Base-by-base conservation (phyloP, 2,329 filamentous ascomycete species). In the Tothia fuscella region DNA sequence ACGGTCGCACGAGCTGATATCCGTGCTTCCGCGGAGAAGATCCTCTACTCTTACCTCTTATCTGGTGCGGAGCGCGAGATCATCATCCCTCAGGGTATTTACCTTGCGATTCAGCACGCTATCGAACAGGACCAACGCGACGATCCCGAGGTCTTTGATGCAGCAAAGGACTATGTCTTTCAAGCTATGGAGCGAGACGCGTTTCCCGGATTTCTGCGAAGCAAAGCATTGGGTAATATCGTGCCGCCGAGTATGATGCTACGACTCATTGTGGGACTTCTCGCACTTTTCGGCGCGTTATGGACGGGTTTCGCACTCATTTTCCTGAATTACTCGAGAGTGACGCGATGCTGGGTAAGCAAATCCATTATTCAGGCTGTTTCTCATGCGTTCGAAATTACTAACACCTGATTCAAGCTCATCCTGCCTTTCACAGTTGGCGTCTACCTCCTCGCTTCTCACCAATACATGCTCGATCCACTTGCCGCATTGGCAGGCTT, bases 121-220 rank as follows among this genome's bases (percentile, higher is more conserved):
- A 93, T 98, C 48, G 91, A 98, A 63, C 82, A 89, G 51, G 80
- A 86, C 49, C 85, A 86, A 34, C 79, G 91, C 52, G 91, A 96
- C 54, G 91, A 98, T 57, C 91, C 91, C 0, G 91, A 98, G 60
- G 82, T 98, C 10, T 98, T 98, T 54, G 91, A 96, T 58, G 79
- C 85, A 16, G 91, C 91, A 42, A 98, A 98, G 68, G 91, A 98
- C 65, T 98, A 96, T 59, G 91, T 96, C 48, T 98, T 96, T 62
- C 93, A 98, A 64, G 93, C 93, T 25, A 98, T 98, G 91, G 93
- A 98, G 65, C 78, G 93, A 43, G 91, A 98, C 65, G 91, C 93
- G n/a, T 98, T 94, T 58, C 91, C 93, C 1, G 89, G 89, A 1
- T 98, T 98, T 63, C 71, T 98, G 45, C 76, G 89, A 56, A 85